Evolutionary conservation across 768 basidiomycete species (phyloP).

Genomic region (Boletus reticulatus): DNA sequence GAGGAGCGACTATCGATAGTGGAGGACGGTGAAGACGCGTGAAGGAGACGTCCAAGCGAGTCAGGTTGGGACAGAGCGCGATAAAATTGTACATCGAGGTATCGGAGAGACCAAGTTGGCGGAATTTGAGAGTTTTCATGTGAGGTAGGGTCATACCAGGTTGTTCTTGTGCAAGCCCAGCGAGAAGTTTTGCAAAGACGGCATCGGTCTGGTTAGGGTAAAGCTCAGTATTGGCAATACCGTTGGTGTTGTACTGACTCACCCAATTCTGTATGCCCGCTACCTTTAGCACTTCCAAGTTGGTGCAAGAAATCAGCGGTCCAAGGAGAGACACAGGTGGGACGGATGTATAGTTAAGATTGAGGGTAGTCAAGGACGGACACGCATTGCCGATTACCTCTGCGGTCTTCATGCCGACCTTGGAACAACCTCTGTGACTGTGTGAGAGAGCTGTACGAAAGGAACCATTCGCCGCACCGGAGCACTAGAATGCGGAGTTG

Average conservation of each 20-base stretch:
- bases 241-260: constrained; percentile 13
- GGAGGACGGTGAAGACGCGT: constrained; percentile 47
- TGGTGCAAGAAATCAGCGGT: constrained; percentile 36
- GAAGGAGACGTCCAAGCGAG: constrained; percentile 63
- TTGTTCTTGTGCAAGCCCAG: constrained; percentile 11
- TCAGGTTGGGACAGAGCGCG: constrained; percentile 46
- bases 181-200: constrained; percentile 46
- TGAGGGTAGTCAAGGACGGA: constrained; percentile 43
- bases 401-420: constrained; percentile 50
- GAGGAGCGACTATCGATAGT: not conserved
- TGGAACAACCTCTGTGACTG: constrained; percentile 52
- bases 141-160: constrained; percentile 34
- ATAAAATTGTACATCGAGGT: constrained; percentile 42
- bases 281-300: constrained; percentile 56
- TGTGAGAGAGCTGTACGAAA: constrained; percentile 13
- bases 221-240: not conserved
- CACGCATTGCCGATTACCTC: constrained; percentile 43
- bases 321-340: constrained; percentile 46
- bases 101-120: constrained; percentile 53
- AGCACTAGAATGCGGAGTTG: constrained; percentile 48
- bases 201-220: constrained; percentile 50
- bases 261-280: constrained; percentile 65
- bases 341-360: constrained; percentile 61
- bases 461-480: constrained; percentile 39
- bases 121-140: constrained; percentile 57